Base-by-base conservation (phyloP, 1,284 basidiomycete genomes). In the Cronartium ribicola region DNA sequence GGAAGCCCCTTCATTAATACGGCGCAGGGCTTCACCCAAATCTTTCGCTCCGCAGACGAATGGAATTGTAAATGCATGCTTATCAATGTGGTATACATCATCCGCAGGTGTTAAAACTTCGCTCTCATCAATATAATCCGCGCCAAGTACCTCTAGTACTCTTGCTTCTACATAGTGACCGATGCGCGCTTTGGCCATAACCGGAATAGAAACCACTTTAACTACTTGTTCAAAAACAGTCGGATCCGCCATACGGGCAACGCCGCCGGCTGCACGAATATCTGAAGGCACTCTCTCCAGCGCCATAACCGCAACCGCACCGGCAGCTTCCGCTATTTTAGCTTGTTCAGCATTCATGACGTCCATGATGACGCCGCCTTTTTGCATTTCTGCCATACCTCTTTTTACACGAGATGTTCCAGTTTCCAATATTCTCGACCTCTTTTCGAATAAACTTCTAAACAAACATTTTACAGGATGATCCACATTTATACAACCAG, bases 241-340 rank as follows among this genome's bases (percentile, higher is more conserved):
- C 8, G 94, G 94, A 84, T 97, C 94, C 80, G 91, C 81, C 94
- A 97, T 96, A 76, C 94, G 86, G 1, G 94, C 91, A 70, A 97
- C 94, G 76, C 94, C 94, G 55, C 94, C 94, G 81, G 91, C 85
- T 48, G 86, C 85, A 77, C 94, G 87, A 79, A 98, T 98, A 81
- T 98, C 94, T 41, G 95, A 94, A 22, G 95, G 95, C 13, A 98
- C 94, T 77, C 95, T 87, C 82, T 97, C 93, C 79, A 82, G 79
- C n/a, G 81, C 93, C 95, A 98, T 98, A 77, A 98, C 95, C 77
- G 95, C 95, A 81, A 91, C 93, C 13, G 95, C 95, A 76, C 96
- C 95, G 10, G 95, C 95, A 81, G 95, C 94, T 81, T 98, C 95
- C 75, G 95, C 95, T 79, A 98, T 94, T 77, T 92, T 89, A 76